Conservation (phyloP, 2,329 filamentous ascomycete species). For the Graphiopsis chlorocephala region DNA sequence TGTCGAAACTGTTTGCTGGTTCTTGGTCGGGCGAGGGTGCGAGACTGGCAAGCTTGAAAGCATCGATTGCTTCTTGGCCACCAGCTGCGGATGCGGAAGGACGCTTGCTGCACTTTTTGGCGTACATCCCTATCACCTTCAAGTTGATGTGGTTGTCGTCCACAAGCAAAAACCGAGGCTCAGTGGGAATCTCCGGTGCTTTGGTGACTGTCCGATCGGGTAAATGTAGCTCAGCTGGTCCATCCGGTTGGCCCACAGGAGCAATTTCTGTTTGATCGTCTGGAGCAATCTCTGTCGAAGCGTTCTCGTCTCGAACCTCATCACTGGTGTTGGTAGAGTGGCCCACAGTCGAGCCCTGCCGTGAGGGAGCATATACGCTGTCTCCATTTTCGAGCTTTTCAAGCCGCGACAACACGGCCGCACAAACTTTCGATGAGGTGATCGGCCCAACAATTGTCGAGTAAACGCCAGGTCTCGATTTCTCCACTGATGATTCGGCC, state of each 20-base stretch:
- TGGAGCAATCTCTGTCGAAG: neutral
- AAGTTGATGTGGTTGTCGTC: constrained; percentile 27
- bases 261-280: neutral
- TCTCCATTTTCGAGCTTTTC: neutral
- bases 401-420: neutral
- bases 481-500: neutral
- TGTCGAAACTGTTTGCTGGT: constrained; percentile 31
- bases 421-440: constrained; percentile 3
- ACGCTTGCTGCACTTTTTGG: constrained; percentile 33
- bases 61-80: constrained; percentile 47
- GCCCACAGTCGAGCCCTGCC: neutral
- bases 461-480: neutral
- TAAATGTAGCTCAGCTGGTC: neutral
- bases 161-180: constrained; percentile 20
- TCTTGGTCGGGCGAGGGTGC: neutral
- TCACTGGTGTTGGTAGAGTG: too few species aligned
- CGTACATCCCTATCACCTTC: constrained; percentile 19
- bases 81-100: constrained; percentile 39
- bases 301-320: neutral
- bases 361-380: neutral
- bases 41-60: constrained; percentile 30
- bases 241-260: neutral
- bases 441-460: constrained; percentile 3
- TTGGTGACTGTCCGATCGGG: neutral
- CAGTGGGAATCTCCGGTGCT: neutral